phyloP scores from a whole-genome alignment of 352 stramenopile species.

The Globisporangium emineosum region DNA sequence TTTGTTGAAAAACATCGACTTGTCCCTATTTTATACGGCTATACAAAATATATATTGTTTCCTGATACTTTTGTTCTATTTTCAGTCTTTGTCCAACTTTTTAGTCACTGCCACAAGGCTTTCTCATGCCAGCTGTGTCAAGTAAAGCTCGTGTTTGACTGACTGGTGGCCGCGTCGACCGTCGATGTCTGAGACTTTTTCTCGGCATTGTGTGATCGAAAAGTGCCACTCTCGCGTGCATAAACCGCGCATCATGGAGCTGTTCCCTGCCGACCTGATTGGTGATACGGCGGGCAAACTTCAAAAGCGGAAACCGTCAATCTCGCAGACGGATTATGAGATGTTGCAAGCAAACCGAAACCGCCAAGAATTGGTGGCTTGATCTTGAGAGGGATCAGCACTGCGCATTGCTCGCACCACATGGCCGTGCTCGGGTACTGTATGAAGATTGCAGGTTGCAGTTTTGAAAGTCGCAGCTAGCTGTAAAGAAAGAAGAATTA shows the following conservation, averaged over 20 bases:
- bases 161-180: neutral
- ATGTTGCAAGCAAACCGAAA: no score
- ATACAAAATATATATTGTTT: no score
- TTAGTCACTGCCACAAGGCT: no score
- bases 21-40: no score
- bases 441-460: neutral
- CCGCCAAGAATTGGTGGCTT: neutral
- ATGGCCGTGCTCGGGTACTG: neutral
- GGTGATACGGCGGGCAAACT: neutral
- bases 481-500: neutral
- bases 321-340: neutral
- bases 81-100: no score
- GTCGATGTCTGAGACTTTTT: neutral
- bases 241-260: neutral
- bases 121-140: no score
- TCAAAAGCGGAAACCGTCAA: neutral
- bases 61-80: no score
- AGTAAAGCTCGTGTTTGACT: no score
- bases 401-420: neutral
- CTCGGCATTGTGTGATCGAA: neutral
- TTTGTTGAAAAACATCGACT: no score
- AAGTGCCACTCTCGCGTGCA: neutral
- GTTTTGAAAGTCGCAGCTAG: neutral
- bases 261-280: neutral
- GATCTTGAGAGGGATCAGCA: neutral